Base-by-base conservation (phyloP, 768 basidiomycete species). In the Saitozyma podzolica region DNA sequence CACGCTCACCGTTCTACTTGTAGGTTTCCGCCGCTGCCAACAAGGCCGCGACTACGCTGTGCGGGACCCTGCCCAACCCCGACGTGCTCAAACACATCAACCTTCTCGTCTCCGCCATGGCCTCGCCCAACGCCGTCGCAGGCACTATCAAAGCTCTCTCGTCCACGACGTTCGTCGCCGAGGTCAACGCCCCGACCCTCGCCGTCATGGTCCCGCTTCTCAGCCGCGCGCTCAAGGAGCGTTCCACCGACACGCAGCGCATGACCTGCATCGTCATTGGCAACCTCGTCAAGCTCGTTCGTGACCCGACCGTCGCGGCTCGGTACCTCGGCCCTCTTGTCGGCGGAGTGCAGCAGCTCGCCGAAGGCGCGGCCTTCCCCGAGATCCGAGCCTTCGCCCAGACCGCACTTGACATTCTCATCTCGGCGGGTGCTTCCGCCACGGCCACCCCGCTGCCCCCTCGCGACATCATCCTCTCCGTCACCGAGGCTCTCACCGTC, bases 211-310 rank as follows among this genome's bases (percentile, higher is more conserved):
- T 94, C 8, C 95, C 95, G 8, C 86, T 98, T 20, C 83, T 98
- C 53, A 83, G 86, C 49, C 91, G 95, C 73, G 94, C 91, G 9
- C 83, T 97, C 70, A 94, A 94, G 68, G 94, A 96, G 78, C 86
- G 94, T 67, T 92, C 92, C 61, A 96, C 93, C 88, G 93, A 96
- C 72, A 91, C 93, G 17, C 92, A 95, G 77, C 89, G 95, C 60
- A 87, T 95, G 62, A 89, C 91, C 0, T 93, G 96, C 61, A 88
- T 97, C 54, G 92, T 97, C 74, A 86, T 93, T 63, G 92, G 95
- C 75, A 97, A 98, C 81, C 84, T 98, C 58, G 94, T 96, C 80
- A 98, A 97, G 81, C 89, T 98, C 64, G 95, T 98, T 48, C 89
- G 95, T 66, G 87, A 94, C 72, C 89, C 91, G 3, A 87, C 84